phyloP scores from a whole-genome alignment of 2,329 filamentous ascomycete species.

The Aspergillus fumigatus region DNA sequence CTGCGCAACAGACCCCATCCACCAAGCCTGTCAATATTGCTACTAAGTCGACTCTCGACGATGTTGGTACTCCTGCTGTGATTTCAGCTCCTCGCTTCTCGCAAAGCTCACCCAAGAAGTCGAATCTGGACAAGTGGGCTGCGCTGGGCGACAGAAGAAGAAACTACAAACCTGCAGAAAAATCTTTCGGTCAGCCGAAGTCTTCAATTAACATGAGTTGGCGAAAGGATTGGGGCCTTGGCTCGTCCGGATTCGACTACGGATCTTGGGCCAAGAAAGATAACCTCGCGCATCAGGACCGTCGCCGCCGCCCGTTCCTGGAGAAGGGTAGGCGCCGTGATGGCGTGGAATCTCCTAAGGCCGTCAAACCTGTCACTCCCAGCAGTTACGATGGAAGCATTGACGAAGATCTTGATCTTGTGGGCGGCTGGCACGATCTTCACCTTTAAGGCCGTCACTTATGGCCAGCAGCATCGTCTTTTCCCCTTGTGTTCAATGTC shows the following conservation, averaged over 20 bases:
- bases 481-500: constrained; percentile 9
- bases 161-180: constrained; percentile 54
- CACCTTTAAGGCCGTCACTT: constrained; percentile 47
- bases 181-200: constrained; percentile 48
- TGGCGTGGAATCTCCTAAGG: constrained; percentile 24
- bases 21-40: constrained; percentile 14
- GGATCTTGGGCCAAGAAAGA: constrained; percentile 32
- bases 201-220: constrained; percentile 38
- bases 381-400: constrained; percentile 49
- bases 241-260: constrained; percentile 36
- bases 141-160: constrained; percentile 80
- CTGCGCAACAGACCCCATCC: constrained; percentile 27
- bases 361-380: constrained; percentile 29
- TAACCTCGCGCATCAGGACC: constrained; percentile 23
- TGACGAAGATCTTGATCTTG: constrained; percentile 81
- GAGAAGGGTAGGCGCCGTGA: constrained; percentile 46
- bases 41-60: constrained; percentile 53
- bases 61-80: constrained; percentile 52
- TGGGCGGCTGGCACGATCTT: constrained; percentile 81
- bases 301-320: constrained; percentile 37
- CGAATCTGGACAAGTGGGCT: constrained; percentile 75
- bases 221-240: constrained; percentile 40
- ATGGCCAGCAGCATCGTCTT: background rate
- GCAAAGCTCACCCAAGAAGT: constrained; percentile 56
- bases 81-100: constrained; percentile 41